phyloP scores from a whole-genome alignment of 148 eudicot species.

The Agrostemma githago region DNA sequence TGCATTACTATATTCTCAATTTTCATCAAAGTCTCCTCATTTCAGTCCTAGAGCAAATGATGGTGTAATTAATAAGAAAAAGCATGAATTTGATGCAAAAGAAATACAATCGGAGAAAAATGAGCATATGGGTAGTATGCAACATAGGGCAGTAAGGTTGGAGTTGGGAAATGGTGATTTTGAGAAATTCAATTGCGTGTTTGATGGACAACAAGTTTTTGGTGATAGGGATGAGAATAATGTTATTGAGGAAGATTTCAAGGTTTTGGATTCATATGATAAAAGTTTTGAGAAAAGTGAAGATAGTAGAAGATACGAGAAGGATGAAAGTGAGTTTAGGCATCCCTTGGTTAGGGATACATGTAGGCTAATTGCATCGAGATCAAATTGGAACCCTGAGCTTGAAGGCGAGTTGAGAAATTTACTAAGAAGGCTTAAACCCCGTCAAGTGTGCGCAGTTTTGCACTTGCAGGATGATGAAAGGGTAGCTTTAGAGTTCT shows the following conservation, averaged over 20 bases:
- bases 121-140: slow-evolving; percentile 16
- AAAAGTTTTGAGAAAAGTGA: slow-evolving; percentile 13
- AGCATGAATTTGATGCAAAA: slow-evolving; percentile 2
- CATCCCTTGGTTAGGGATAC: slow-evolving; percentile 33
- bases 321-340: slow-evolving; percentile 29
- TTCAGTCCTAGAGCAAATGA: background rate
- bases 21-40: slow-evolving; percentile 9
- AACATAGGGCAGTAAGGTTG: slow-evolving; percentile 6
- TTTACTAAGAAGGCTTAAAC: slow-evolving; percentile 25
- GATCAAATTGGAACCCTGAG: slow-evolving; percentile 27
- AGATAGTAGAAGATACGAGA: slow-evolving; percentile 18
- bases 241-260: slow-evolving; percentile 18
- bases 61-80: slow-evolving; percentile 1
- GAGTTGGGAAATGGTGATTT: background rate
- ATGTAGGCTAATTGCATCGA: slow-evolving; percentile 24
- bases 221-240: background rate
- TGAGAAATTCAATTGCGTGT: slow-evolving; percentile 9
- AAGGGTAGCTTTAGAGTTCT: slow-evolving; percentile 29
- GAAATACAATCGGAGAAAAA: background rate
- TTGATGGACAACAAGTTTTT: slow-evolving; percentile 6
- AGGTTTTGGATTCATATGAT: slow-evolving; percentile 20
- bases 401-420: slow-evolving; percentile 24
- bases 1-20: slow-evolving; percentile 2
- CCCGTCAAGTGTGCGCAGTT: slow-evolving; percentile 31
- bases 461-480: slow-evolving; percentile 27